These are phyloP conservation scores for Leccinum cinnamomeum DNA, from an alignment of 1,284 basidiomycete genomes.

Conservation along the genomic window DNA sequence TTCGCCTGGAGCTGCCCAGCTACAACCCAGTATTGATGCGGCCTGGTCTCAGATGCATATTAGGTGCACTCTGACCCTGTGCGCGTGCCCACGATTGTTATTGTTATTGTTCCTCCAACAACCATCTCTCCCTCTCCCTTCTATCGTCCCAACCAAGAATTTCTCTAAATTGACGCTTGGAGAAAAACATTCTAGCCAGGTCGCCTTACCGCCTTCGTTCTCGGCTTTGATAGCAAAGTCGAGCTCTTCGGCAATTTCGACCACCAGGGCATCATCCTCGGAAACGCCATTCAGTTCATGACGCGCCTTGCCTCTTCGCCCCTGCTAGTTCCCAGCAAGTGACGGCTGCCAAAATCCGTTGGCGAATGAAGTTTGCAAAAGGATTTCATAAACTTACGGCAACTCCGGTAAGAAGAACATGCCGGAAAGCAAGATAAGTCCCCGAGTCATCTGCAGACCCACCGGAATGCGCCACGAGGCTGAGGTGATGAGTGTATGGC, in stretches of 20 bases:
- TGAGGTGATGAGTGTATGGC: constrained; percentile 56
- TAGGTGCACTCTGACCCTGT: constrained; percentile 42
- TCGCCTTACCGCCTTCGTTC: constrained; percentile 76
- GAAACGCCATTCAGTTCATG: constrained; percentile 65
- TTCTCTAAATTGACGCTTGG: constrained; percentile 73
- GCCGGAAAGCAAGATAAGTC: constrained; percentile 63
- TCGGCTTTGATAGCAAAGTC: constrained; percentile 65
- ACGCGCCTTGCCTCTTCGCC: constrained; percentile 57
- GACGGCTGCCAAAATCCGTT: constrained; percentile 44
- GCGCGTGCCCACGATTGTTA: constrained; percentile 42
- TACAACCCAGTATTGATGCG: constrained; percentile 59
- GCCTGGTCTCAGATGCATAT: constrained; percentile 48
- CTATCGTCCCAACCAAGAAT: constrained; percentile 89
- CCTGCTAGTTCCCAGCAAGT: constrained; percentile 56
- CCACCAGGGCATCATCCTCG: constrained; percentile 31
- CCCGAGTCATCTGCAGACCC: constrained; percentile 70
- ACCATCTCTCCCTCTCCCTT: constrained; percentile 56
- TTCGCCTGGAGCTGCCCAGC: constrained; percentile 86
- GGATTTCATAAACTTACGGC: constrained; percentile 44
- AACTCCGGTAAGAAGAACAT: constrained; percentile 79
- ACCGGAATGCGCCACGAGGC: constrained; percentile 74
- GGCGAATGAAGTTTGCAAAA: not conserved
- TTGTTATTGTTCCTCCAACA: constrained; percentile 46
- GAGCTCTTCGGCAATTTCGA: constrained; percentile 58
- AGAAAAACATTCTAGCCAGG: constrained; percentile 79